A percentile compares a stretch with the other conserved stretches of the same genome.
phyloP scores from a whole-genome alignment of 805 yeast genomes.

The Spencermartinsiella europaea region DNA sequence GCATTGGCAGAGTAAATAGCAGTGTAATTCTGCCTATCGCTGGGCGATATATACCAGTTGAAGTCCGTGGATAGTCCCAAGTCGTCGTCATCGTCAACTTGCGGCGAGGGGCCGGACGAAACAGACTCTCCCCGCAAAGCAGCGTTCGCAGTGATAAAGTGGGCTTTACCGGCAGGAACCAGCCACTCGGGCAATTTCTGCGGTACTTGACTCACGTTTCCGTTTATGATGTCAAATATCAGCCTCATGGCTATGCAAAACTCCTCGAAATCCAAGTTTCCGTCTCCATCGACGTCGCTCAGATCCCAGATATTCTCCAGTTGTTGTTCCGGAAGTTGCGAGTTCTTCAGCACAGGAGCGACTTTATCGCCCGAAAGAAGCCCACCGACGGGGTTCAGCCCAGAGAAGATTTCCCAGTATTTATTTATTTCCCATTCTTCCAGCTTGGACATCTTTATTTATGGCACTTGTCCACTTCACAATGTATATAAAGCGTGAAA shows the following conservation, averaged over 20 bases:
- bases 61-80: slow-evolving; percentile 61
- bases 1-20: slow-evolving; percentile 66
- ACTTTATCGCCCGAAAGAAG: slow-evolving; percentile 82
- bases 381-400: slow-evolving; percentile 75
- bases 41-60: slow-evolving; percentile 96
- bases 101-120: slow-evolving; percentile 2
- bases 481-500: too few relatives aligned
- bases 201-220: slow-evolving; percentile 59
- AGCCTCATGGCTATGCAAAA: slow-evolving; percentile 96
- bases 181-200: slow-evolving; percentile 81
- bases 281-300: slow-evolving; percentile 84
- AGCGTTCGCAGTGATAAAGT: slow-evolving; percentile 75
- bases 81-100: slow-evolving; percentile 52
- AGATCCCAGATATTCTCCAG: slow-evolving; percentile 84
- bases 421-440: slow-evolving; percentile 96
- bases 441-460: slow-evolving; percentile 42
- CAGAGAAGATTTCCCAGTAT: slow-evolving; percentile 96
- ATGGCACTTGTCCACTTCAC: too few relatives aligned
- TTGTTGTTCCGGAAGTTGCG: slow-evolving; percentile 72
- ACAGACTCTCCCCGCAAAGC: slow-evolving; percentile 36
- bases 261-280: slow-evolving; percentile 90
- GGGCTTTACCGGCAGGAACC: slow-evolving; percentile 83
- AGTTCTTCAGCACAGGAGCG: slow-evolving; percentile 80
- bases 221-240: slow-evolving; percentile 85
- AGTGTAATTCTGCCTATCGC: slow-evolving; percentile 74